Evolutionary conservation across 2,329 filamentous ascomycete species (phyloP).

Genomic region (Penicillium sp.): DNA sequence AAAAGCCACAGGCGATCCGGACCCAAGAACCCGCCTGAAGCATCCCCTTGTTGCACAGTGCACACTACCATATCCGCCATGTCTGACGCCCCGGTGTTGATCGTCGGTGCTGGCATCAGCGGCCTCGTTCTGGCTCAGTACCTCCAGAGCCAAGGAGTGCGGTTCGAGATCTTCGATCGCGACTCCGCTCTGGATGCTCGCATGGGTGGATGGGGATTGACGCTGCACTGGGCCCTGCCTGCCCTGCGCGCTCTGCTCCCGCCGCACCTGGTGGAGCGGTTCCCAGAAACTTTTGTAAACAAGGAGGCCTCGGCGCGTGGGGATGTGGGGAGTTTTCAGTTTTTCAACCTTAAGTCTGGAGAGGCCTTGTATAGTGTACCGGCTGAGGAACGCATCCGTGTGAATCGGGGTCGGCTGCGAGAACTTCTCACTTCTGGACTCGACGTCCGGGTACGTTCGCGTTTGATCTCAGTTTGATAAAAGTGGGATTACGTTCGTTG

Average conservation of each 20-base stretch:
- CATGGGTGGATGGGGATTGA: constrained; percentile 63
- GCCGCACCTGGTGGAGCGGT: constrained; percentile 45
- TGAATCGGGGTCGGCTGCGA: constrained; percentile 52
- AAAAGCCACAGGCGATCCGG: neutral
- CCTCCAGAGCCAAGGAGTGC: constrained; percentile 37
- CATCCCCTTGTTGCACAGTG: neutral
- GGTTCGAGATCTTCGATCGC: constrained; percentile 45
- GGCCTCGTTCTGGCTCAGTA: constrained; percentile 48
- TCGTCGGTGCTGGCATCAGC: constrained; percentile 48
- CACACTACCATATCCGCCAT: constrained; percentile 10
- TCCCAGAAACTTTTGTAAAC: constrained; percentile 58
- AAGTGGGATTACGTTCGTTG: neutral
- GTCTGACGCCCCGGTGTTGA: constrained; percentile 40
- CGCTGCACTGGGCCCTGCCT: constrained; percentile 63
- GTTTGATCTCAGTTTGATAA: neutral
- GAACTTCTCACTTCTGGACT: constrained; percentile 50
- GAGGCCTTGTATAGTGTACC: constrained; percentile 50
- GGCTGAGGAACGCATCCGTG: constrained; percentile 50
- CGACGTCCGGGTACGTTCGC: constrained; percentile 47
- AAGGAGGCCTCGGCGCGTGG: constrained; percentile 53
- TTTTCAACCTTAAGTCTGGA: constrained; percentile 58
- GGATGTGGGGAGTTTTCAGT: constrained; percentile 54
- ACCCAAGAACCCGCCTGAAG: neutral
- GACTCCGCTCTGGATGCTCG: constrained; percentile 50
- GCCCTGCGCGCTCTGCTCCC: constrained; percentile 57